Conservation (phyloP, 148 eudicot species). For the Suaeda aralocaspica region DNA sequence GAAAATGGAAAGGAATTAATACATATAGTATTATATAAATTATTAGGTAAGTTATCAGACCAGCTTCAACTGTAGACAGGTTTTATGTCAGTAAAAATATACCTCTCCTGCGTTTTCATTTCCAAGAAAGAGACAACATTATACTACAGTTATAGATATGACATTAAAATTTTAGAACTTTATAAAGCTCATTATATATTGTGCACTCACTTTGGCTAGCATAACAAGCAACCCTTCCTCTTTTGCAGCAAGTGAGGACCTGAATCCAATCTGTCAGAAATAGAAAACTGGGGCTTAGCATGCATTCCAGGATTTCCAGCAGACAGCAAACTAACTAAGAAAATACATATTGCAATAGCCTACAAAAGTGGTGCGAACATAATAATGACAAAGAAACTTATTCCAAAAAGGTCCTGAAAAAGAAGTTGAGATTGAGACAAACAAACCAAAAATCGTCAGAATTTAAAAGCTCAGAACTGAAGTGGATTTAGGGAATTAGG, state of each 20-base stretch:
- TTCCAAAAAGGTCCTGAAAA: too few relatives aligned
- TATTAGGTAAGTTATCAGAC: neutral
- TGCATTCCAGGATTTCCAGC: neutral
- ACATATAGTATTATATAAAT: too few relatives aligned
- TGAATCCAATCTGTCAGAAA: constrained; percentile 51
- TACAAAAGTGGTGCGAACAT: too few relatives aligned
- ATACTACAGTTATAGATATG: neutral
- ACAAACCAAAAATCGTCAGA: too few relatives aligned
- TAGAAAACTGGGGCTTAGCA: neutral
- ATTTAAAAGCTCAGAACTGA: too few relatives aligned
- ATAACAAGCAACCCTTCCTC: constrained; percentile 39
- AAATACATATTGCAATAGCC: neutral
- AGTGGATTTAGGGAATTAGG: too few relatives aligned
- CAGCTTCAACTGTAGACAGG: neutral
- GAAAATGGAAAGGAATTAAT: neutral
- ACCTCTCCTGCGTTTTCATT: neutral
- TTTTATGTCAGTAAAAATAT: neutral
- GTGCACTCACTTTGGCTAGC: constrained; percentile 55
- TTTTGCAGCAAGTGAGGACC: constrained; percentile 40
- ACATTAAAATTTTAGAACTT: too few relatives aligned
- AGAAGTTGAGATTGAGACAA: too few relatives aligned
- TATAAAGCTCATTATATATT: neutral
- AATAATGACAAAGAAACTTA: too few relatives aligned
- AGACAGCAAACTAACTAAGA: neutral
- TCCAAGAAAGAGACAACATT: neutral